Conservation (phyloP, 2,329 filamentous ascomycete genomes). For the Anthostomella pinea region DNA sequence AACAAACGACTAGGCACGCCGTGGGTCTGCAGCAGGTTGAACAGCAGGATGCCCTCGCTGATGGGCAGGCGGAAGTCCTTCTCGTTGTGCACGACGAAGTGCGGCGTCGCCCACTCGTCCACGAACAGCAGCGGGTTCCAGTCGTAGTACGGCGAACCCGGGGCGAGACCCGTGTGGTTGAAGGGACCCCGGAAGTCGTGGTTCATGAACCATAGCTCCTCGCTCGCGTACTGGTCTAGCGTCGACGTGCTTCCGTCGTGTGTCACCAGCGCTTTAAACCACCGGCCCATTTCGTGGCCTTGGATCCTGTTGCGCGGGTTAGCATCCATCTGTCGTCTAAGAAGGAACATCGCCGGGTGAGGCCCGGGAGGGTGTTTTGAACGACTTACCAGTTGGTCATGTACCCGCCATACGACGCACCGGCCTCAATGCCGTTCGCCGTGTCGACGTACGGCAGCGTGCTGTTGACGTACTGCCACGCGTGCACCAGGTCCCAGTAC, state of each 20-base stretch:
- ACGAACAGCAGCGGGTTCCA: slow-evolving; percentile 47
- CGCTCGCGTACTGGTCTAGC: slow-evolving; percentile 33
- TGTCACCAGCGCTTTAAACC: slow-evolving; percentile 56
- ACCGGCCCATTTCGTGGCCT: slow-evolving; percentile 50
- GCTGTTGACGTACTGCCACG: slow-evolving; percentile 50
- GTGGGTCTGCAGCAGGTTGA: slow-evolving; percentile 64
- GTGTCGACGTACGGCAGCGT: slow-evolving; percentile 51
- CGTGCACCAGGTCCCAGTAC: slow-evolving; percentile 53
- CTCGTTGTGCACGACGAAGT: slow-evolving; percentile 68
- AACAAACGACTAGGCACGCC: slow-evolving; percentile 65
- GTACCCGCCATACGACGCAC: slow-evolving; percentile 54
- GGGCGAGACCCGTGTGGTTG: slow-evolving; percentile 37
- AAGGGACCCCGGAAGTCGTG: slow-evolving; percentile 49
- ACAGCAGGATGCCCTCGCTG: slow-evolving; percentile 64
- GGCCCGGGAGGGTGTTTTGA: background rate
- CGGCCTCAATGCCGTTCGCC: slow-evolving; percentile 46
- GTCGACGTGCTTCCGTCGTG: slow-evolving; percentile 46
- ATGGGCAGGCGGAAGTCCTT: slow-evolving; percentile 66
- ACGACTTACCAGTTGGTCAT: slow-evolving; percentile 49
- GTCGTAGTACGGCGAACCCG: slow-evolving; percentile 41
- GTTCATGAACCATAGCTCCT: slow-evolving; percentile 37
- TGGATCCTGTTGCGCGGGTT: slow-evolving; percentile 41
- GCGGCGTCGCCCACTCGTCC: slow-evolving; percentile 64
- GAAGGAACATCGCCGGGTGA: no score
- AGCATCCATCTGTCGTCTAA: no score